Evolutionary conservation across 192 early-diverging fungal species (phyloP).

Genomic region (Podila horticola): DNA sequence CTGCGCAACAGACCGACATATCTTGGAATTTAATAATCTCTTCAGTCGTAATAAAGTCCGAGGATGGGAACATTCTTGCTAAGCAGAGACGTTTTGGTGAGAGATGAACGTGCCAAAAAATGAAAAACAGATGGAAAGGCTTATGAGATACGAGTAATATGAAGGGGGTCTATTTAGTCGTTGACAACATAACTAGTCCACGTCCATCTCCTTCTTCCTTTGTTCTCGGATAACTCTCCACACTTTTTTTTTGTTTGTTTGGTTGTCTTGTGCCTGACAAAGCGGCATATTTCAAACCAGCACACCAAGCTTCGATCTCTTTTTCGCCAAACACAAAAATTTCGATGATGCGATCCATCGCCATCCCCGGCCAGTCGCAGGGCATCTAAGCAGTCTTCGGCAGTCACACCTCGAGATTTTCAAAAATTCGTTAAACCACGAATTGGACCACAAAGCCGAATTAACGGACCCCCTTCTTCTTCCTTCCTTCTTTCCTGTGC

Average conservation of each 20-base stretch:
- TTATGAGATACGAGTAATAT: background rate
- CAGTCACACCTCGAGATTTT: background rate
- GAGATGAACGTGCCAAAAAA: background rate
- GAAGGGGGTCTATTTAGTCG: background rate
- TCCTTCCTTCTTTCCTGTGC: background rate
- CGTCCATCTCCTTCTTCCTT: too few relatives aligned
- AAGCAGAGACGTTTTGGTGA: too few relatives aligned
- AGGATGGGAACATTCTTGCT: too few relatives aligned
- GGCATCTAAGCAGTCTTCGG: background rate
- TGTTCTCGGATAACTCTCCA: too few relatives aligned
- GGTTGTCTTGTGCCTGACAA: too few relatives aligned
- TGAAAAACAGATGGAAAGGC: background rate
- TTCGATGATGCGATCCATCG: background rate
- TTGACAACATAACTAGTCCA: background rate
- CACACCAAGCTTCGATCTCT: background rate
- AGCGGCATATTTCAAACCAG: background rate
- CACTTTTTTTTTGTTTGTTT: too few relatives aligned
- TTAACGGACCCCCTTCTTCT: background rate
- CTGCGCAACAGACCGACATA: background rate
- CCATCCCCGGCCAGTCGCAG: constrained; percentile 4
- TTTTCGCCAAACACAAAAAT: background rate
- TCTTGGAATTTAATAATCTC: too few relatives aligned
- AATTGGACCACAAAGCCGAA: too few relatives aligned
- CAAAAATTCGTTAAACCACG: too few relatives aligned
- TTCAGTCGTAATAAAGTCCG: too few relatives aligned